Evolutionary conservation across 1,139 yeast species (phyloP), one percentile per base, ranked within the genome.

Genomic region (Geotrichum histeridarum): DNA sequence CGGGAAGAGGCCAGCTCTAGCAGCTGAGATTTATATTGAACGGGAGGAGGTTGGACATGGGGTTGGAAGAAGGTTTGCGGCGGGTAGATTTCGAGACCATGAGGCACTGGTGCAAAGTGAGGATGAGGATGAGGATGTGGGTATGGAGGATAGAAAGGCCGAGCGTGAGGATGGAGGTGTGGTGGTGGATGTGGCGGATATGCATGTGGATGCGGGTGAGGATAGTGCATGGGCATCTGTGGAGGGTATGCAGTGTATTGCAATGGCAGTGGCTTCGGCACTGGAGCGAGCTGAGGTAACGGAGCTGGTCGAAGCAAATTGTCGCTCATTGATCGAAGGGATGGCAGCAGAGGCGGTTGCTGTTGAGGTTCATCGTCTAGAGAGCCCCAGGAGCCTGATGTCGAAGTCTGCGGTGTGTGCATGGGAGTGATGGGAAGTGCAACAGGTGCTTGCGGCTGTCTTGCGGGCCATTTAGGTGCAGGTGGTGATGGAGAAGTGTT

Each of bases 401-500:
- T n/a, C 1, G 51, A 30, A n/a, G 54, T 32, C 31, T 52, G 54
- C 2, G 54, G 54, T 2, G 54, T 52, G 31, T 42, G 45, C 5
- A 52, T 11, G 9, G 54, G 54, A 30, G 54, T 47, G n/a, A 35
- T 41, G 18, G 51, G 54, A 11, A 52, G 31, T 15, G 14, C 33
- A 14, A 36, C 32, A 31, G 27, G 12, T 15, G 36, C 22, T 42
- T 42, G 9, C 2, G 27, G 32, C 6, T 11, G 37, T 11, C 9
- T 7, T 8, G n/a, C 11, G 46, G 4, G 17, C 35, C 31, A 8
- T 30, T 22, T 14, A 11, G 15, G 35, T 8, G 33, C 17, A 14
- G 22, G 14, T 12, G 46, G 11, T 7, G 46, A 6, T n/a, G 36
- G 33, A 5, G 36, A 11, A 8, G 46, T 22, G 14, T 2, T 27